These are phyloP conservation scores for Trichoderma semiorbis DNA, from an alignment of 2,329 filamentous ascomycete species.

Conservation along the genomic window DNA sequence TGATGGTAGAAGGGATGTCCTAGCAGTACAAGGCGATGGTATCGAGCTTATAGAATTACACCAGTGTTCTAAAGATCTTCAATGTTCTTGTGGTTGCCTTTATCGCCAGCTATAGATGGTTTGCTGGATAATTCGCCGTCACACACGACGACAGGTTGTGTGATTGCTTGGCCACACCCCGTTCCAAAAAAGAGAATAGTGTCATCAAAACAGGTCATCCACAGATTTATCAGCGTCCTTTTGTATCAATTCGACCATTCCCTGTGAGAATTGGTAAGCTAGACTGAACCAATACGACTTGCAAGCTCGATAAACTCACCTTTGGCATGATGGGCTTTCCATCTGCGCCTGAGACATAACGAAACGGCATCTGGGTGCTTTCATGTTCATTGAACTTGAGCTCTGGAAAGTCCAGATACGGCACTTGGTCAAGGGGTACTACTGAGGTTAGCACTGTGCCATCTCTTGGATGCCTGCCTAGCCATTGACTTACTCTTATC, in stretches of 20 bases:
- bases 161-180: neutral
- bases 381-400: slow-evolving; percentile 87
- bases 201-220: slow-evolving; percentile 68
- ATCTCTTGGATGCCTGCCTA: neutral
- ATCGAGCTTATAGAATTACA: neutral
- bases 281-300: neutral
- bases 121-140: neutral
- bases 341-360: slow-evolving; percentile 75
- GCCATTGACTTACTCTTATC: slow-evolving; percentile 61
- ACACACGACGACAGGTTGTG: neutral
- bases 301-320: slow-evolving; percentile 48
- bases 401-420: slow-evolving; percentile 85
- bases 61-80: too few species aligned
- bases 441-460: slow-evolving; percentile 19
- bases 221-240: slow-evolving; percentile 92
- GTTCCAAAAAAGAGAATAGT: neutral
- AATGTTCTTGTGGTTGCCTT: neutral
- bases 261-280: slow-evolving; percentile 49
- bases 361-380: slow-evolving; percentile 96
- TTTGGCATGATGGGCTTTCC: slow-evolving; percentile 87
- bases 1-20: neutral
- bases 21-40: neutral
- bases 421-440: slow-evolving; percentile 76
- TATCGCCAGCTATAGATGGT: neutral
- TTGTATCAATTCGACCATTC: slow-evolving; percentile 91